These are phyloP conservation scores for Aspergillus cristatus DNA, from an alignment of 495 filamentous ascomycete genomes.

Conservation along the genomic window DNA sequence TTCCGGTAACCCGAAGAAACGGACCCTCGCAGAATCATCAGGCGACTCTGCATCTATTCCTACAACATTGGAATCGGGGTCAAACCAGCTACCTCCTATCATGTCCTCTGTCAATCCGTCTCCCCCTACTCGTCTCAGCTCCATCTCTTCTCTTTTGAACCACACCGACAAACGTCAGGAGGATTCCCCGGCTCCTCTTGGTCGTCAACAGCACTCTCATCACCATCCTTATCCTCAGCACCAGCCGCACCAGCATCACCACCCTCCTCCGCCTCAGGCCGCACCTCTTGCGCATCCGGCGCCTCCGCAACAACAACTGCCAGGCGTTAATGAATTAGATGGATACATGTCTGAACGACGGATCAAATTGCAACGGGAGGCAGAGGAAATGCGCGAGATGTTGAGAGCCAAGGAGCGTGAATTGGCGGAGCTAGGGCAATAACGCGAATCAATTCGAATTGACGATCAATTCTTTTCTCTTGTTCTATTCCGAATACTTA, in stretches of 20 bases:
- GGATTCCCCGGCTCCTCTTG: conserved; percentile 22
- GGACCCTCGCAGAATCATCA: conserved; percentile 26
- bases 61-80: conserved; percentile 26
- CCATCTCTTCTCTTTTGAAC: conserved; percentile 76
- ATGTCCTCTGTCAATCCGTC: conserved; percentile 32
- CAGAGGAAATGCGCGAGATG: conserved; percentile 65
- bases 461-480: neutral
- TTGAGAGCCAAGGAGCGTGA: conserved; percentile 71
- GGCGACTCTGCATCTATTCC: conserved; percentile 21
- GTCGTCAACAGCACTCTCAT: conserved; percentile 23
- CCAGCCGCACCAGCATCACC: conserved; percentile 17
- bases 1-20: conserved; percentile 35
- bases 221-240: conserved; percentile 15
- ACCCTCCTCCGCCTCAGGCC: conserved; percentile 3
- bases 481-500: neutral
- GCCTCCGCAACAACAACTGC: conserved; percentile 21
- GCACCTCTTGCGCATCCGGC: conserved; percentile 15
- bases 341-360: conserved; percentile 51
- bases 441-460: too few relatives aligned
- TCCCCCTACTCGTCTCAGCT: conserved; percentile 51
- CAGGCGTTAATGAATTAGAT: conserved; percentile 42
- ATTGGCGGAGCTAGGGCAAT: conserved; percentile 53
- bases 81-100: conserved; percentile 39
- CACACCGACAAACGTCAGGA: conserved; percentile 42
- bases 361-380: conserved; percentile 60